Base-by-base conservation (phyloP, 164 flowering plant genomes). In the Warburgia ugandensis region DNA sequence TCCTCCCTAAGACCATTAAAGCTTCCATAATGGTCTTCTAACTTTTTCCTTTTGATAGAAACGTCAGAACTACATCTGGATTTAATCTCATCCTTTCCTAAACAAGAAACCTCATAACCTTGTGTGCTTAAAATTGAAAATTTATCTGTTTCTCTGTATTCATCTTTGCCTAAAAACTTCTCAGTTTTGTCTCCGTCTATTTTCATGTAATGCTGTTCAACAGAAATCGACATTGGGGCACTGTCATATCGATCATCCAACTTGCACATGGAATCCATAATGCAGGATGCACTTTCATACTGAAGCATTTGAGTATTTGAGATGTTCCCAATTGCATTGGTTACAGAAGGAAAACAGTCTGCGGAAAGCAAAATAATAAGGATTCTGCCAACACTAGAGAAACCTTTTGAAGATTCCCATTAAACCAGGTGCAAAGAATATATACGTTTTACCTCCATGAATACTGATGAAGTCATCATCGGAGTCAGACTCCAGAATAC, bases 401-500 rank as follows among this genome's bases (percentile, higher is more conserved):
- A 44, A 17, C 39, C 39, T 42, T 21, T 9, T 21, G 40, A 20
- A 31, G 7, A 23, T n/a, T n/a, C n/a, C n/a, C n/a, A n/a, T n/a
- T n/a, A n/a, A 40, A 19, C 29, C 27, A 38, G 28, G 11, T 13
- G 22, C 19, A 23, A 25, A 21, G 44, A 25, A 42, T 26, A 9
- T 27, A 45, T 13, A n/a, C 13, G 36, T 26, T 32, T 61, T 84
- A 86, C 97, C 99, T 83, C 84, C 97, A 67, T 69, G 76, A 47
- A 94, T 80, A 64, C 99, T 94, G 41, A 64, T 66, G 67, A 76
- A 89, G 38, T 94, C 99, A 55, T 94, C 99, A 66, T 92, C 99
- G 28, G 94, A 79, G 21, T 94, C 99, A 33, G 99, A 86, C n/a
- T 84, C 99, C 55, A 86, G 50, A 60, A 84, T 69, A 62, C 97